phyloP scores from a whole-genome alignment of 179 eudicot genomes.

The Camellia oleifera region DNA sequence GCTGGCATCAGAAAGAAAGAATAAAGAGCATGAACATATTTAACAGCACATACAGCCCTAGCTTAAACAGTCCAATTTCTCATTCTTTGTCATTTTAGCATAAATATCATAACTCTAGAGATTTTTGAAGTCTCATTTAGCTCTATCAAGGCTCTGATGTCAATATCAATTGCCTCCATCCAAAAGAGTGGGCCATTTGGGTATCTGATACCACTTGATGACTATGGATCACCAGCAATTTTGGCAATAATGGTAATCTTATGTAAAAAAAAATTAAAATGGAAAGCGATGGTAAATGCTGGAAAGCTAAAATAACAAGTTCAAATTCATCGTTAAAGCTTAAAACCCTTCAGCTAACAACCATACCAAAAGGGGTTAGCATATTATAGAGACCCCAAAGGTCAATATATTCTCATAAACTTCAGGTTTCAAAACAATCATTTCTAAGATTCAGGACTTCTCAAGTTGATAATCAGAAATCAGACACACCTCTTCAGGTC shows the following conservation, averaged over 20 bases:
- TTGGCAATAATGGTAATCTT: neutral
- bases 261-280: neutral
- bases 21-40: conserved; percentile 10
- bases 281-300: neutral
- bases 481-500: conserved; percentile 74
- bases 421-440: neutral
- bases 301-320: conserved; percentile 1
- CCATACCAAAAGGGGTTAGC: neutral
- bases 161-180: neutral
- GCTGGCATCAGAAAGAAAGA: conserved; percentile 40
- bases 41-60: conserved; percentile 9
- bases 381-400: neutral
- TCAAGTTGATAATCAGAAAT: conserved; percentile 7
- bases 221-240: neutral
- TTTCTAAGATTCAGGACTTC: neutral
- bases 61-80: neutral
- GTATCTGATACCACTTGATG: neutral
- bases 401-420: neutral
- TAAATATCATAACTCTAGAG: neutral
- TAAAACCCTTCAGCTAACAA: neutral
- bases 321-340: neutral
- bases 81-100: neutral
- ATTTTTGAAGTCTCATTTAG: neutral
- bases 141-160: neutral
- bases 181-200: conserved; percentile 6